Evolutionary conservation across 2,329 filamentous ascomycete genomes (phyloP), one percentile per base, ranked within the genome.

Genomic region (Orbilia brochopaga): DNA sequence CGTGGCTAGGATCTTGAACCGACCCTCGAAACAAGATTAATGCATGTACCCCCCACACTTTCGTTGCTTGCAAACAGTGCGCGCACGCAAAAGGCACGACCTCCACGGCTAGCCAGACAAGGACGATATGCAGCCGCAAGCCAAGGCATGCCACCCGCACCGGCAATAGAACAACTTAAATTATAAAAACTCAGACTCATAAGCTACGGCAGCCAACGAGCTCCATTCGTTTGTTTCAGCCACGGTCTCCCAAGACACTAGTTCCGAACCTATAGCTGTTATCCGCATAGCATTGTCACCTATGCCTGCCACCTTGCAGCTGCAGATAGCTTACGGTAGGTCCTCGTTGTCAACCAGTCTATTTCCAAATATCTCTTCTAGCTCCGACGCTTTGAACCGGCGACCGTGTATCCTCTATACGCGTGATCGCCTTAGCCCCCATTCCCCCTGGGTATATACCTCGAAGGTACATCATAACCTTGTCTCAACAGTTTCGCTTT

Each of bases 161-260:
- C 44, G 44, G 44, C 44, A 48, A 48, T 48, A 48, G n/a, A 19
- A 48, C 44, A 15, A 48, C 17, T 21, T 19, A 48, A 48, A 48
- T 48, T 48, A 48, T 48, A 15, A 48, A 17, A 42, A 5, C 44
- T 48, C 44, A 48, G 44, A 23, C 11, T 48, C 44, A 19, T 23
- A 48, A 48, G 44, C 19, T 21, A 17, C 44, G 44, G 19, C 19
- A 48, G 44, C 44, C 44, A 48, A 48, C 44, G 44, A 48, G 17
- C 11, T 19, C 11, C 44, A 21, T 23, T 19, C 44, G 44, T 23
- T 48, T 48, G 44, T 48, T 48, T 48, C 44, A 48, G 44, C 44
- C 44, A 48, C 19, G 13, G 19, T 19, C 4, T 10, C 19, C 44
- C 19, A 48, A 21, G 44, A 23, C n/a, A 21, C 44, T 48, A 48